Percentiles rank a stretch among this genome's conserved stretches.
Evolutionary conservation across 495 filamentous ascomycete species (phyloP).

Genomic region (Penicillium fimorum): DNA sequence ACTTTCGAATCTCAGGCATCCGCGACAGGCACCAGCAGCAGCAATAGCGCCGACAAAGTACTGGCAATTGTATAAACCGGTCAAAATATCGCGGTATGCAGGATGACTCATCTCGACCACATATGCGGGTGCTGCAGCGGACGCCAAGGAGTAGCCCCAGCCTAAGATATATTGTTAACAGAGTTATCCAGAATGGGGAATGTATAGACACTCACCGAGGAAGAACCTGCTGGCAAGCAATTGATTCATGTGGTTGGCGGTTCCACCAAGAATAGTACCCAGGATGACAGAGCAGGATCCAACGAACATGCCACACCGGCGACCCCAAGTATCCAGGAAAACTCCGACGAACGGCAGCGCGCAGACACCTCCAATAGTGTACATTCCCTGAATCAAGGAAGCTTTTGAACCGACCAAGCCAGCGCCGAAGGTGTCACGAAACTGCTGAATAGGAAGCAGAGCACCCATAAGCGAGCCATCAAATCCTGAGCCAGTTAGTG

Average conservation of each 20-base stretch:
- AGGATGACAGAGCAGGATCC: conserved; percentile 57
- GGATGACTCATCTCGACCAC: conserved; percentile 73
- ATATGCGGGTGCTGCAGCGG: conserved; percentile 67
- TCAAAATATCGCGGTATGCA: conserved; percentile 61
- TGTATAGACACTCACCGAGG: conserved; percentile 30
- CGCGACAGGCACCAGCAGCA: conserved; percentile 29
- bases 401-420: conserved; percentile 31
- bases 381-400: conserved; percentile 56
- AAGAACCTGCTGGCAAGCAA: conserved; percentile 73
- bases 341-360: conserved; percentile 55
- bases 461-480: conserved; percentile 21
- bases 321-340: conserved; percentile 52
- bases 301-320: conserved; percentile 61
- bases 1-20: conserved; percentile 27
- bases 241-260: conserved; percentile 40
- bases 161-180: conserved; percentile 33
- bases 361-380: conserved; percentile 54
- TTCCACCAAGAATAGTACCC: conserved; percentile 55
- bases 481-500: background rate
- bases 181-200: background rate
- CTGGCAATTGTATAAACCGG: conserved; percentile 55
- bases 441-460: conserved; percentile 13
- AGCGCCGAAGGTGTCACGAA: conserved; percentile 12
- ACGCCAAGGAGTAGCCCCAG: conserved; percentile 64
- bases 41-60: conserved; percentile 53